phyloP scores from a whole-genome alignment of 1,139 yeast genomes.

The Debaryomycetaceae sp. region DNA sequence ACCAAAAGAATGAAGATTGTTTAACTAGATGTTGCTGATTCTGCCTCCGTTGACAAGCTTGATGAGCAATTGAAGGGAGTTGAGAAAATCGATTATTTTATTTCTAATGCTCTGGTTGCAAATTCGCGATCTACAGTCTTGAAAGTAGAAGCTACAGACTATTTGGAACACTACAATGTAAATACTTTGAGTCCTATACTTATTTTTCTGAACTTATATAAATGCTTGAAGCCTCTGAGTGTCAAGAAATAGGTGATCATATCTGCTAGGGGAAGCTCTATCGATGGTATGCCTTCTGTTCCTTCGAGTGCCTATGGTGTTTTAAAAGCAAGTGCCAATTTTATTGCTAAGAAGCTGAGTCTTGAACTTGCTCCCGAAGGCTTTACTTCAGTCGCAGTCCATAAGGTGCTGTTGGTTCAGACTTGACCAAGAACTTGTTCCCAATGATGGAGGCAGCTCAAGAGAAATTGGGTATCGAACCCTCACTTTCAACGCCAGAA shows the following conservation, averaged over 20 bases:
- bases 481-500: not conserved
- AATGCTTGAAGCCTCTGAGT: slow-evolving; percentile 16
- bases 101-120: slow-evolving; percentile 17
- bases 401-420: slow-evolving; percentile 29
- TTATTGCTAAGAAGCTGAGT: slow-evolving; percentile 15
- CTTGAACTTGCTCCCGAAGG: slow-evolving; percentile 18
- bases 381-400: slow-evolving; percentile 22
- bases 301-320: slow-evolving; percentile 20
- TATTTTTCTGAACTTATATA: slow-evolving; percentile 19
- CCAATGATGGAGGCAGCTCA: not conserved
- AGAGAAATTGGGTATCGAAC: not conserved
- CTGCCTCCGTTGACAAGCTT: not conserved
- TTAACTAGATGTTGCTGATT: slow-evolving; percentile 7
- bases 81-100: slow-evolving; percentile 13
- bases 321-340: slow-evolving; percentile 30
- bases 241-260: slow-evolving; percentile 22
- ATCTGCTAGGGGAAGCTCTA: slow-evolving; percentile 23
- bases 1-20: not conserved
- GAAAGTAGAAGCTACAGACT: slow-evolving; percentile 11
- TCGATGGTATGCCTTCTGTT: slow-evolving; percentile 9
- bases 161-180: slow-evolving; percentile 16
- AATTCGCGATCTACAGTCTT: slow-evolving; percentile 1
- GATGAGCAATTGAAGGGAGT: too few relatives aligned
- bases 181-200: slow-evolving; percentile 30
- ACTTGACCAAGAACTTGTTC: slow-evolving; percentile 11